Percentiles rank a stretch among this genome's conserved stretches.
Conservation (phyloP, 306 rosid genomes). For the Castanea mollissima region DNA sequence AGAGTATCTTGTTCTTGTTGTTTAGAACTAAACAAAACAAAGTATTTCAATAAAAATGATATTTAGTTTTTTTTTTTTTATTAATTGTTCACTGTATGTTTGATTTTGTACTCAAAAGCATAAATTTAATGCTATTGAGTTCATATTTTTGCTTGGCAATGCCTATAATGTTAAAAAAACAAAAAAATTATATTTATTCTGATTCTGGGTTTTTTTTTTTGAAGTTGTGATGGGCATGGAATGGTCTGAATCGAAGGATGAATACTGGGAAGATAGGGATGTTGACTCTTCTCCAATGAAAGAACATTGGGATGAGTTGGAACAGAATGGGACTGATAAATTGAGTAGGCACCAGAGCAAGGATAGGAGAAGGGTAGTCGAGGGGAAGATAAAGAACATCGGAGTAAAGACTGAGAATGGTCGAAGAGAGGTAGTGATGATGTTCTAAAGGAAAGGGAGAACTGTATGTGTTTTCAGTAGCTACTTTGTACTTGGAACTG, state of each 20-base stretch:
- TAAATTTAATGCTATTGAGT: not conserved
- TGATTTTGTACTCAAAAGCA: not conserved
- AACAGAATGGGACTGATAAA: slow-evolving; percentile 41
- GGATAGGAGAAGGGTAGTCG: slow-evolving; percentile 67
- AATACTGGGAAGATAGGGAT: slow-evolving; percentile 39
- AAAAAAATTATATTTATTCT: too few species aligned
- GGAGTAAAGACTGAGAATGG: slow-evolving; percentile 58
- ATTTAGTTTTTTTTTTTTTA: not conserved
- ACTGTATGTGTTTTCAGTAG: not conserved
- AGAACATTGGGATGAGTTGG: slow-evolving; percentile 40
- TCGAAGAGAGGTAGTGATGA: slow-evolving; percentile 50
- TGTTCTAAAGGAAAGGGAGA: slow-evolving; percentile 42
- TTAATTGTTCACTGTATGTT: not conserved
- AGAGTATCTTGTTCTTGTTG: not conserved
- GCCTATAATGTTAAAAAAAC: not conserved
- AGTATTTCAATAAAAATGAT: not conserved
- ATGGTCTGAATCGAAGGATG: slow-evolving; percentile 38
- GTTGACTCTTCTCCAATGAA: slow-evolving; percentile 33
- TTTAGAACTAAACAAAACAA: too few species aligned
- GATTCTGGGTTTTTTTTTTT: slow-evolving; percentile 1
- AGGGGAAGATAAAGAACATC: slow-evolving; percentile 67
- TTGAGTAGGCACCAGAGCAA: slow-evolving; percentile 61
- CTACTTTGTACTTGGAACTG: not conserved
- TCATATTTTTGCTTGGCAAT: not conserved
- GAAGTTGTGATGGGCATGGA: slow-evolving; percentile 50